phyloP scores from a whole-genome alignment of 129 eudicot genomes.

The Logfia minima region DNA sequence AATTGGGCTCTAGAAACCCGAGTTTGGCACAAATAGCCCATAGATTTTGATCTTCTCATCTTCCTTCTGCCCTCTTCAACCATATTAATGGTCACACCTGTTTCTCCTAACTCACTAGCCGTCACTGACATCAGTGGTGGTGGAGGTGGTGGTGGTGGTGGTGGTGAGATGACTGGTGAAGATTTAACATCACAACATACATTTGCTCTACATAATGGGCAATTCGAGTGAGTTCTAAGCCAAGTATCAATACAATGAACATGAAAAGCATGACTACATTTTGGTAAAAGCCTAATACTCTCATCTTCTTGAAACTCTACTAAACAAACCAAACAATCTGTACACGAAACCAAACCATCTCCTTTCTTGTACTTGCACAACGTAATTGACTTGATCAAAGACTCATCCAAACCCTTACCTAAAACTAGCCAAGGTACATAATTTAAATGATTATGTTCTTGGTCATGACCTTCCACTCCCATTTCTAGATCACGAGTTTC shows the following conservation, averaged over 20 bases:
- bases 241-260: slow-evolving; percentile 70
- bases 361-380: slow-evolving; percentile 56
- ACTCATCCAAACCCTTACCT: slow-evolving; percentile 58
- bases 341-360: slow-evolving; percentile 50
- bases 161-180: slow-evolving; percentile 5
- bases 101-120: slow-evolving; percentile 17
- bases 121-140: neutral
- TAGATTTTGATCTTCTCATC: slow-evolving; percentile 54
- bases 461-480: slow-evolving; percentile 29
- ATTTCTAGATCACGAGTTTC: slow-evolving; percentile 32
- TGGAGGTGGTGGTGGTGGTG: slow-evolving; percentile 23
- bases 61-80: slow-evolving; percentile 28
- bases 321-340: slow-evolving; percentile 70
- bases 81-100: slow-evolving; percentile 28
- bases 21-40: slow-evolving; percentile 37
- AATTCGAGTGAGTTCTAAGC: slow-evolving; percentile 67
- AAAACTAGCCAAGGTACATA: slow-evolving; percentile 56
- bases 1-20: slow-evolving; percentile 33
- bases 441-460: slow-evolving; percentile 28
- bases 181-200: slow-evolving; percentile 29
- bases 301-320: slow-evolving; percentile 70
- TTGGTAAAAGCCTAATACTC: slow-evolving; percentile 64
- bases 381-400: slow-evolving; percentile 50
- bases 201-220: slow-evolving; percentile 77
- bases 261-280: slow-evolving; percentile 80